These are phyloP conservation scores for Trichophyton rubrum DNA, from an alignment of 2,329 filamentous ascomycete genomes.

Conservation along the genomic window DNA sequence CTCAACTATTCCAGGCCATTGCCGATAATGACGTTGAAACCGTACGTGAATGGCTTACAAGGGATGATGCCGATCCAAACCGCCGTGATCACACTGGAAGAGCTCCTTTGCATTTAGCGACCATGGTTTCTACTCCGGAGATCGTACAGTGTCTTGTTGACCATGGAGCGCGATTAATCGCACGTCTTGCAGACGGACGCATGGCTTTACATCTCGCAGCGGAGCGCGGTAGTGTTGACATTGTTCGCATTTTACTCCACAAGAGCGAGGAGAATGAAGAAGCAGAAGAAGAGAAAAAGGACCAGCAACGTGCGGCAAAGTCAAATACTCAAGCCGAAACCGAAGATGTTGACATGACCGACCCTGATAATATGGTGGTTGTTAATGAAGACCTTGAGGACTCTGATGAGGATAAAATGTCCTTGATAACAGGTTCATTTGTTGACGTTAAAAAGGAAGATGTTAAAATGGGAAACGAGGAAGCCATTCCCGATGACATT, in stretches of 20 bases:
- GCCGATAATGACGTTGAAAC: slow-evolving; percentile 58
- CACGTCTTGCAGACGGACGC: slow-evolving; percentile 64
- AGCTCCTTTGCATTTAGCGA: slow-evolving; percentile 65
- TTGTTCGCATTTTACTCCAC: slow-evolving; percentile 55
- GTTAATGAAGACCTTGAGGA: background rate
- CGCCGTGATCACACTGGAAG: slow-evolving; percentile 65
- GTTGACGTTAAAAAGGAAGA: slow-evolving; percentile 46
- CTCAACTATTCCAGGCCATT: slow-evolving; percentile 66
- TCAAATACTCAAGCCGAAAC: slow-evolving; percentile 26
- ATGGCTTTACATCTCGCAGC: slow-evolving; percentile 77
- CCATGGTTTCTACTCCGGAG: slow-evolving; percentile 53
- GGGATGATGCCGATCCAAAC: slow-evolving; percentile 59
- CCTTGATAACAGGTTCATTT: slow-evolving; percentile 33
- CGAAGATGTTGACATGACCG: slow-evolving; percentile 34
- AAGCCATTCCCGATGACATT: slow-evolving; percentile 15
- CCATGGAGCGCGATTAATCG: slow-evolving; percentile 57
- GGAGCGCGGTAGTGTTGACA: slow-evolving; percentile 53
- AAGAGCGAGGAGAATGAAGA: slow-evolving; percentile 48
- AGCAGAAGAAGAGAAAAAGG: slow-evolving; percentile 10
- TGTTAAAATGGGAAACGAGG: slow-evolving; percentile 12
- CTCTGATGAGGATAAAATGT: slow-evolving; percentile 11
- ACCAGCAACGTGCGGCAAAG: background rate
- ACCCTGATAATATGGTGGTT: background rate
- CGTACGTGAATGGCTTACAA: slow-evolving; percentile 56
- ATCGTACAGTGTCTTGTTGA: slow-evolving; percentile 61